These are phyloP conservation scores for Colletotrichum liriopes DNA, from an alignment of 2,329 filamentous ascomycete species.

Conservation along the genomic window DNA sequence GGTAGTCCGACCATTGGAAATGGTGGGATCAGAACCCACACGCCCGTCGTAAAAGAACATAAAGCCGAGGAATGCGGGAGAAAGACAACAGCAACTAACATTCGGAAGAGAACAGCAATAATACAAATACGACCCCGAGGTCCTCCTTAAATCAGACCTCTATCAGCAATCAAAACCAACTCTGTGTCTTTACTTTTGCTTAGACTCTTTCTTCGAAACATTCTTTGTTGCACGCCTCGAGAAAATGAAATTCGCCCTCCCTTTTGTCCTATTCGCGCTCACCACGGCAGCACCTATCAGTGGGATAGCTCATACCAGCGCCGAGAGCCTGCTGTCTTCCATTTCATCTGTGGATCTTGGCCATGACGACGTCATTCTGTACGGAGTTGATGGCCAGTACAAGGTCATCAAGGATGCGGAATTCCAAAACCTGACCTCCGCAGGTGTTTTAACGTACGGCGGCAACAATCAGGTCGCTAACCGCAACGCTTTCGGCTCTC, in stretches of 20 bases:
- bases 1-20: no score
- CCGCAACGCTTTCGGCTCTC: neutral
- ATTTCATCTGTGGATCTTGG: neutral
- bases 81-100: no score
- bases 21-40: no score
- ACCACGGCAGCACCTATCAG: neutral
- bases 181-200: neutral
- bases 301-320: neutral
- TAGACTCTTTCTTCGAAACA: neutral
- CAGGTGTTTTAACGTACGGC: conserved; percentile 6
- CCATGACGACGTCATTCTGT: conserved; percentile 10
- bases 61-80: no score
- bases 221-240: neutral
- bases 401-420: conserved; percentile 21
- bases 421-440: conserved; percentile 9
- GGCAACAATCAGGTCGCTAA: neutral
- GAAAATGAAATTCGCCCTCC: conserved; percentile 6
- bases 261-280: conserved; percentile 1
- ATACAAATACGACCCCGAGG: no score
- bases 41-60: no score
- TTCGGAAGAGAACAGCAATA: no score
- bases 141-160: no score
- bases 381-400: conserved; percentile 14
- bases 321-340: neutral
- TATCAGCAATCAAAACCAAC: neutral